Evolutionary conservation across 2,329 filamentous ascomycete genomes (phyloP), one percentile per base, ranked within the genome.

Genomic region (Endoconidiophora laricicola): DNA sequence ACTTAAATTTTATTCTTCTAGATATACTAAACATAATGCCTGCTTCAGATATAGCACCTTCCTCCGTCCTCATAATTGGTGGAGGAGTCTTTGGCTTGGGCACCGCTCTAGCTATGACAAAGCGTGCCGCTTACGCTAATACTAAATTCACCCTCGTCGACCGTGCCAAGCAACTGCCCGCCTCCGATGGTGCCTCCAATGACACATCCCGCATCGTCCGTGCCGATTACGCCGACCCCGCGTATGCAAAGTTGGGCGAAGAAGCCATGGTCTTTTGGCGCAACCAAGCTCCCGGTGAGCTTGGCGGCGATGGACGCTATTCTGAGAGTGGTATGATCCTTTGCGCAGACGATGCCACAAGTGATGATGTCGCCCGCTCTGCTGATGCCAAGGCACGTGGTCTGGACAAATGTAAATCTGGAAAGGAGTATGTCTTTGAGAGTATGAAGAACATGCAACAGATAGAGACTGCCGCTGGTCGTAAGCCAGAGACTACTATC

Each of bases 211-310:
- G 78, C 56, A 79, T 81, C 57, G 70, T 82, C 55, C 71, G 79
- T 51, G 66, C 76, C 46, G 90, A 96, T 69, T 96, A 96, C 60
- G 80, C 84, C 4, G 79, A 90, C 60, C 67, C 76, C 0, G 74
- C 79, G 20, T 96, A 96, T 64, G 76, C 86, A 4, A 67, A 70
- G 14, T 76, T 96, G 43, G 86, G 81, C 18, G 71, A 76, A 16
- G 69, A 76, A 36, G 86, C 87, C 1, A 83, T 85, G 59, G 63
- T 70, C 16, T 68, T 73, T 60, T 91, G 79, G 84, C 76, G 81
- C 57, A 74, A 73, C 61, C 63, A 63, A 57, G 63, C 70, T 4
- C 57, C 61, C 37, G 47, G 43, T 3, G 68, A 74, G 20, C 66
- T 79, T 46, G 81, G 78, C 49, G 74, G 72, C 9, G 67, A 78